A percentile compares a stretch with the other conserved stretches of the same genome.
Evolutionary conservation across 352 stramenopile genomes (phyloP).

Genomic region (Pythium rhizo-oryzae): DNA sequence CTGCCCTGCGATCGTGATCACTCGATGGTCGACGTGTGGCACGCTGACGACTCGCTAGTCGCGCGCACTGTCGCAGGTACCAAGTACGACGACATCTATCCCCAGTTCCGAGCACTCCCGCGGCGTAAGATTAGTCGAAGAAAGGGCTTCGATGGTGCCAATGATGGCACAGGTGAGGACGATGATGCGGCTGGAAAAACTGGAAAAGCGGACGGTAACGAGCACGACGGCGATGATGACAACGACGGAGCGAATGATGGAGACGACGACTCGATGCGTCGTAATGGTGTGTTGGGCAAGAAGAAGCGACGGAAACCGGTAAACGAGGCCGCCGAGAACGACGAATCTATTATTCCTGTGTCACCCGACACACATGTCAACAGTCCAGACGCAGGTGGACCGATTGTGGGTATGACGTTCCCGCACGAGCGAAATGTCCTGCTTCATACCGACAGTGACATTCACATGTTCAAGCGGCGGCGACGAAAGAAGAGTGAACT

Average conservation of each 20-base stretch:
- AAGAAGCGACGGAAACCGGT: constrained; percentile 55
- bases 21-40: constrained; percentile 79
- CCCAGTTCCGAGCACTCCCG: constrained; percentile 53
- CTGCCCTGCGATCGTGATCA: constrained; percentile 57
- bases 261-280: constrained; percentile 34
- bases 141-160: constrained; percentile 18
- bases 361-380: constrained; percentile 79
- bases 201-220: constrained; percentile 12
- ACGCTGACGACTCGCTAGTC: constrained; percentile 52
- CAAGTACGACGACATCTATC: constrained; percentile 62
- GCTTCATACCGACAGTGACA: constrained; percentile 44
- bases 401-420: constrained; percentile 64
- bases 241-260: constrained; percentile 47
- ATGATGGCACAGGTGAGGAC: constrained; percentile 25
- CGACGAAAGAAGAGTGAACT: constrained; percentile 33
- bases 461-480: constrained; percentile 67
- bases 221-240: constrained; percentile 39
- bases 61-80: constrained; percentile 64
- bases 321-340: constrained; percentile 42
- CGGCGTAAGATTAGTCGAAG: constrained; percentile 40
- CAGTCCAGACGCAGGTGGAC: constrained; percentile 44
- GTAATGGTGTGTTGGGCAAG: constrained; percentile 28
- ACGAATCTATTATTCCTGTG: constrained; percentile 60
- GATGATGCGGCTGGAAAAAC: constrained; percentile 9
- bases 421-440: constrained; percentile 44